Percentiles rank a stretch among this genome's conserved stretches.
Evolutionary conservation across 148 eudicot genomes (phyloP).

Genomic region (Fagopyrum tataricum): DNA sequence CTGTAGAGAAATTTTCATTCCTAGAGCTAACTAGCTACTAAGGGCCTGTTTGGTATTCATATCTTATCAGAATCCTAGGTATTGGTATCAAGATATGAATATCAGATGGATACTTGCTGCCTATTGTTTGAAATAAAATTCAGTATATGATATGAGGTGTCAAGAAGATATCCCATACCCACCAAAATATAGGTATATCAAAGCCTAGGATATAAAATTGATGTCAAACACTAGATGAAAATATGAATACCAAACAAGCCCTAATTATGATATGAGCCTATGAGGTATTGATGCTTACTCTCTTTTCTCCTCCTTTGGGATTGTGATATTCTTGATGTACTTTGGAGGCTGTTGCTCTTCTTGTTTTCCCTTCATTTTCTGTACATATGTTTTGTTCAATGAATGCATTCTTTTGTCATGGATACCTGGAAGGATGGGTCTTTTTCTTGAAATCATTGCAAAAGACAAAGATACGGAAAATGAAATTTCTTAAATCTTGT

Average conservation of each 20-base stretch:
- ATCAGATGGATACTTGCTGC: no score
- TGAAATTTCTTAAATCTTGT: not conserved
- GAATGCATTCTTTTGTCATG: not conserved
- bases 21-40: not conserved
- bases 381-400: not conserved
- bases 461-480: not conserved
- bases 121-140: no score
- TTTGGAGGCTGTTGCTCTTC: not conserved
- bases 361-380: not conserved
- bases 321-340: not conserved
- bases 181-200: no score
- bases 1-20: not conserved
- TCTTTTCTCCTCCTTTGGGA: no score
- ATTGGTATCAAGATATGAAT: no score
- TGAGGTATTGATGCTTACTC: not conserved
- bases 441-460: not conserved
- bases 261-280: no score
- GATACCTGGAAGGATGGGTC: not conserved
- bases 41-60: no score
- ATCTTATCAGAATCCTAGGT: no score
- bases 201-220: not conserved
- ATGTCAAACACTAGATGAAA: not conserved
- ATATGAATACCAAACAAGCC: no score
- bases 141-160: no score
- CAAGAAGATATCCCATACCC: no score